These are phyloP conservation scores for Diphasiastrum complanatum DNA, from an alignment of 83 land plant species.

Conservation along the genomic window DNA sequence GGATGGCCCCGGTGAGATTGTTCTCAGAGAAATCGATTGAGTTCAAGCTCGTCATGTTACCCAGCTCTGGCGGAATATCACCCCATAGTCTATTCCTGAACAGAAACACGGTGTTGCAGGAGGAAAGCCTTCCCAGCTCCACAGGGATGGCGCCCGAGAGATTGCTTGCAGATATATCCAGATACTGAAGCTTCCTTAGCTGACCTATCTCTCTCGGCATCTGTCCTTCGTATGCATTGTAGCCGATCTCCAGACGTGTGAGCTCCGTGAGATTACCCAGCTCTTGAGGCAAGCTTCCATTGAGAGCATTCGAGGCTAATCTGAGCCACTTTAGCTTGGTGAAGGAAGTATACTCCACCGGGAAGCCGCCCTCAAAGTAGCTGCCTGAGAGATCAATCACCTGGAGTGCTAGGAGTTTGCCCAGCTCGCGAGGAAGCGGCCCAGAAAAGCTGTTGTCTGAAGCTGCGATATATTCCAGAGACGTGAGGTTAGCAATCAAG, in stretches of 20 bases:
- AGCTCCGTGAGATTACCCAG: conserved; percentile 43
- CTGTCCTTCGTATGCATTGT: conserved; percentile 44
- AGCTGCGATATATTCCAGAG: conserved; percentile 45
- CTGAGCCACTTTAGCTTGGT: conserved; percentile 37
- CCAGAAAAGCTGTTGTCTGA: conserved; percentile 60
- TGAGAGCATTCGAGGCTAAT: conserved; percentile 45
- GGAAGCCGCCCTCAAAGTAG: conserved; percentile 59
- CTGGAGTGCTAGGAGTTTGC: conserved; percentile 26
- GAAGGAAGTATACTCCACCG: conserved; percentile 37
- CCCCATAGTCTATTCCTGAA: conserved; percentile 50
- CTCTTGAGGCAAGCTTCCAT: conserved; percentile 46
- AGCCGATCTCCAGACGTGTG: conserved; percentile 43
- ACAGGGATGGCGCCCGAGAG: conserved; percentile 56
- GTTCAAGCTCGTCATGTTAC: conserved; percentile 32
- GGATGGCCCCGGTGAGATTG: conserved; percentile 49
- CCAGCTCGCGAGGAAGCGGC: conserved; percentile 42
- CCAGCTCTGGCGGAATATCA: conserved; percentile 44
- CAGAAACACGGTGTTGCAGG: conserved; percentile 46
- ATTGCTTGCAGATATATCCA: conserved; percentile 47
- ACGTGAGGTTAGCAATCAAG: conserved; percentile 26
- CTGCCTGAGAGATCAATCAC: conserved; percentile 62
- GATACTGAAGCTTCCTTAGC: conserved; percentile 32
- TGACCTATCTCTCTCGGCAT: conserved; percentile 62
- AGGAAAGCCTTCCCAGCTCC: conserved; percentile 31
- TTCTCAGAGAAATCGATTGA: conserved; percentile 68